Percentiles rank a stretch among this genome's conserved stretches.
phyloP scores from a whole-genome alignment of 495 filamentous ascomycete species.

The Daldinia caldariorum region DNA sequence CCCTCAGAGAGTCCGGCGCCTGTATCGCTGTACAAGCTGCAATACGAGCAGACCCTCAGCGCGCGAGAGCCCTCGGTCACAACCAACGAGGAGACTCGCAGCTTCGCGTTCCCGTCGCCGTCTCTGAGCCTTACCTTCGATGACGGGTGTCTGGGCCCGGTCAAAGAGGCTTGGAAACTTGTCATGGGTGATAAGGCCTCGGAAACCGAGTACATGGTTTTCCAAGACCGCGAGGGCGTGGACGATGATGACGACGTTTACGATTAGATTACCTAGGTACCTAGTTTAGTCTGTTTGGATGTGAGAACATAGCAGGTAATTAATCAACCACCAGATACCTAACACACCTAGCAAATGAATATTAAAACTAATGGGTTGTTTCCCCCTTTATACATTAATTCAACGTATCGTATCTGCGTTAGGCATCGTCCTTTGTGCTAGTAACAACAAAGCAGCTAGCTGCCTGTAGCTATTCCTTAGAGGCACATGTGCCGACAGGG shows the following conservation, averaged over 20 bases:
- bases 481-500: neutral
- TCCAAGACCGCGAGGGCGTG: constrained; percentile 63
- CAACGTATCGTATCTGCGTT: neutral
- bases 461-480: neutral
- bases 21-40: constrained; percentile 31
- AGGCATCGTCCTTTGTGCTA: neutral
- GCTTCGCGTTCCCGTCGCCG: constrained; percentile 62
- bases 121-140: constrained; percentile 74
- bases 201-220: constrained; percentile 69
- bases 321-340: neutral
- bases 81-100: constrained; percentile 26
- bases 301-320: neutral
- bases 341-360: neutral
- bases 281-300: neutral
- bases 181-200: constrained; percentile 65
- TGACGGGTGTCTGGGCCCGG: constrained; percentile 68
- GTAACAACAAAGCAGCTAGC: neutral
- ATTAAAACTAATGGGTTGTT: neutral
- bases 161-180: constrained; percentile 70
- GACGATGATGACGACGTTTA: constrained; percentile 58
- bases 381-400: neutral
- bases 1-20: constrained; percentile 49
- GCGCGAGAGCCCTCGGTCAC: constrained; percentile 41
- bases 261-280: no score
- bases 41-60: constrained; percentile 36